Conservation (phyloP, 2,329 filamentous ascomycete species). For the Didymella exigua region DNA sequence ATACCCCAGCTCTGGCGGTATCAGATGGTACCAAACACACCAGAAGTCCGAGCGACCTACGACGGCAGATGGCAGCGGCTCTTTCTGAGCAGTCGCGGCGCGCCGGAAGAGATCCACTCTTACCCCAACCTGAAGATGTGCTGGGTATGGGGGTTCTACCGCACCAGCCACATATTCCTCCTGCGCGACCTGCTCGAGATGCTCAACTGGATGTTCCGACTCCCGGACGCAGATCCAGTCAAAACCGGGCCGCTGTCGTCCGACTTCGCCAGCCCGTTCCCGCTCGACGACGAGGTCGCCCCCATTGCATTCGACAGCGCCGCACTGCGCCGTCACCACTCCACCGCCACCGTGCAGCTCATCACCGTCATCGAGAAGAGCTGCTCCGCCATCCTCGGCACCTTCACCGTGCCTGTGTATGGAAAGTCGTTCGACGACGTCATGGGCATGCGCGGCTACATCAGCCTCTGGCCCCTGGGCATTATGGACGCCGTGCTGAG, state of each 20-base stretch:
- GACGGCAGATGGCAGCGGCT: slow-evolving; percentile 34
- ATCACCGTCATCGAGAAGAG: slow-evolving; percentile 32
- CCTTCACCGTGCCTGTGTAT: slow-evolving; percentile 34
- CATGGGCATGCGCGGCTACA: slow-evolving; percentile 37
- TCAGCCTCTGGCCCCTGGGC: slow-evolving; percentile 34
- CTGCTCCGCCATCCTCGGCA: slow-evolving; percentile 31
- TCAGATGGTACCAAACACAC: slow-evolving; percentile 29
- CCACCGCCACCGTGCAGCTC: slow-evolving; percentile 27
- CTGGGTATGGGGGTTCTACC: slow-evolving; percentile 40
- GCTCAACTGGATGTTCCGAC: slow-evolving; percentile 38
- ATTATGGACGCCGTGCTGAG: slow-evolving; percentile 35
- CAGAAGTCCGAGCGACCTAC: slow-evolving; percentile 25
- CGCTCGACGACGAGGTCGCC: slow-evolving; percentile 4
- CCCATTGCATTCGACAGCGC: slow-evolving; percentile 20
- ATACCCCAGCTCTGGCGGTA: slow-evolving; percentile 30
- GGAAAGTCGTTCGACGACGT: slow-evolving; percentile 32
- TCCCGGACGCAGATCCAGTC: slow-evolving; percentile 22
- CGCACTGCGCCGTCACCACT: slow-evolving; percentile 24
- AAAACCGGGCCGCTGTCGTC: neutral
- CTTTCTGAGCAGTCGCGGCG: slow-evolving; percentile 28
- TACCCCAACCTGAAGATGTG: slow-evolving; percentile 30
- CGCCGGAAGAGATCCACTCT: slow-evolving; percentile 35
- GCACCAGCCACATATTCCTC: slow-evolving; percentile 36
- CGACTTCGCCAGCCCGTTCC: slow-evolving; percentile 8
- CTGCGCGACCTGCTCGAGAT: slow-evolving; percentile 39